A percentile compares a stretch with the other conserved stretches of the same genome.
Conservation (phyloP, 1,284 basidiomycete species). For the Ceratobasidium sp. region DNA sequence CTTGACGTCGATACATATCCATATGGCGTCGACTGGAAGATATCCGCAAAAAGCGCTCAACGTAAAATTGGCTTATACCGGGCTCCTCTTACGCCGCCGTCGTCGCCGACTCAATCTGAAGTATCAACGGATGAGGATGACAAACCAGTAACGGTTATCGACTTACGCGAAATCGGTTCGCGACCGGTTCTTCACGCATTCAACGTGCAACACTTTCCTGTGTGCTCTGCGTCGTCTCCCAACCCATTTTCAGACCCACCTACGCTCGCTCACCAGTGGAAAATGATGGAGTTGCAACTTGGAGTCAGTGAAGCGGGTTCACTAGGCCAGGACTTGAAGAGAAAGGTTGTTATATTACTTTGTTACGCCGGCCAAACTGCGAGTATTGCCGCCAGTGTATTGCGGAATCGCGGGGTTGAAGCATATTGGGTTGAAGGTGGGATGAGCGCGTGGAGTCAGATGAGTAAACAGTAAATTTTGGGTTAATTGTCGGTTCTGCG, state of each 20-base stretch:
- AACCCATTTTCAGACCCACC: constrained; percentile 30
- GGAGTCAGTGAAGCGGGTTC: background rate
- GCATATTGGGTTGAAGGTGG: constrained; percentile 24
- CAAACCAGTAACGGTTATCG: constrained; percentile 13
- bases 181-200: background rate
- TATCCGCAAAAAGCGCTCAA: constrained; percentile 27
- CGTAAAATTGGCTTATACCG: constrained; percentile 8
- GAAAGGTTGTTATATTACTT: background rate
- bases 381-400: background rate
- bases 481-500: no score
- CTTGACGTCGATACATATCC: constrained; percentile 30
- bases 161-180: constrained; percentile 24
- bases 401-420: constrained; percentile 6
- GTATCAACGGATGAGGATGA: background rate
- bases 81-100: constrained; percentile 28
- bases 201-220: background rate
- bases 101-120: constrained; percentile 28
- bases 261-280: constrained; percentile 24
- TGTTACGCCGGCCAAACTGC: constrained; percentile 6
- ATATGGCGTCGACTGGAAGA: constrained; percentile 36
- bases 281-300: constrained; percentile 4
- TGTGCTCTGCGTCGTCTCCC: background rate
- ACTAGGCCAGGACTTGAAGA: background rate
- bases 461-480: background rate
- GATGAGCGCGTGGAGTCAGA: background rate